A percentile compares a stretch with the other conserved stretches of the same genome.
Conservation (phyloP, 345 rosid genomes). For the Eucalyptus marginata region DNA sequence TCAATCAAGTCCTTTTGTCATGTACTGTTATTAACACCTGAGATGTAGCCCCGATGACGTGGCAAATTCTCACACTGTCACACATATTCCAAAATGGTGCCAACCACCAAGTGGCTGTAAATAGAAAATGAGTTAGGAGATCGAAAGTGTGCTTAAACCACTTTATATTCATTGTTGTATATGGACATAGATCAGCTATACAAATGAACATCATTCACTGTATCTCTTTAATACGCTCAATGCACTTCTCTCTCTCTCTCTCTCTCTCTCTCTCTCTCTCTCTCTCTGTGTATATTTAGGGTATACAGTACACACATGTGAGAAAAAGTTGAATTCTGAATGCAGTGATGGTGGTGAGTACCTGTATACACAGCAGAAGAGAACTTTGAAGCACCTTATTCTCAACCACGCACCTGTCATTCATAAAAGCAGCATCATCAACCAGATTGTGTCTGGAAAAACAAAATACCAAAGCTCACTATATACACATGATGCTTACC, state of each 20-base stretch:
- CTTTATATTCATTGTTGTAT: background rate
- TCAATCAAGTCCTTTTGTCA: background rate
- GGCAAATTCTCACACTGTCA: background rate
- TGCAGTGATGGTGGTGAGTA: slow-evolving; percentile 1
- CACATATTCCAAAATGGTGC: background rate
- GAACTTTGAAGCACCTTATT: slow-evolving; percentile 88
- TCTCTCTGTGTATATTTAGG: background rate
- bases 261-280: background rate
- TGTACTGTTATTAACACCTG: background rate
- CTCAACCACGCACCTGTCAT: slow-evolving; percentile 85
- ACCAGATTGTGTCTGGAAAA: background rate
- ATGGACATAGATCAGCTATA: background rate
- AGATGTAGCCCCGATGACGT: background rate
- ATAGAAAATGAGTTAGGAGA: background rate
- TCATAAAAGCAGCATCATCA: background rate
- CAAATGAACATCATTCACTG: background rate
- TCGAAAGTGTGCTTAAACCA: background rate
- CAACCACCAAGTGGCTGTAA: background rate
- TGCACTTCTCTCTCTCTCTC: background rate
- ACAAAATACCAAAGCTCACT: background rate
- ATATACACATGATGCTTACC: slow-evolving; percentile 31
- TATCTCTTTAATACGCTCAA: background rate
- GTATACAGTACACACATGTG: background rate
- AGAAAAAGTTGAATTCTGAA: background rate
- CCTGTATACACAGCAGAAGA: slow-evolving; percentile 62